Evolutionary conservation across 1,139 yeast species (phyloP).

Genomic region (Taiozyma onychis): DNA sequence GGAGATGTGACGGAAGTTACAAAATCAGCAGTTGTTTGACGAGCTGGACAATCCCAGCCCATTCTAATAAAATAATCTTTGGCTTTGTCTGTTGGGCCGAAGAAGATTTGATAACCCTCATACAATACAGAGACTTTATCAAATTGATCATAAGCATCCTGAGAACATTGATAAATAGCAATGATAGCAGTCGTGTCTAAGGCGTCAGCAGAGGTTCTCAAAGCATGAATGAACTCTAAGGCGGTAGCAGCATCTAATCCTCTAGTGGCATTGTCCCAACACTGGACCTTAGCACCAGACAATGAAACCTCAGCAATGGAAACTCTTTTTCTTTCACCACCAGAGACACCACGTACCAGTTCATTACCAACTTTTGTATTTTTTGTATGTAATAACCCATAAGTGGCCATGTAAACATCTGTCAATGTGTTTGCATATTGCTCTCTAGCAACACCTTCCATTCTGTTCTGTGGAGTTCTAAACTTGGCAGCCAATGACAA

Average conservation of each 20-base stretch:
- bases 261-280: neutral
- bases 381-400: neutral
- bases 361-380: neutral
- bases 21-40: neutral
- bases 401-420: neutral
- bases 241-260: neutral
- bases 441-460: neutral
- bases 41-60: neutral
- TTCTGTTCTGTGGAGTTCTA: neutral
- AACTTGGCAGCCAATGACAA: neutral
- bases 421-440: neutral
- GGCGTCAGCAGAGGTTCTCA: neutral
- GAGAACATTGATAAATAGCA: neutral
- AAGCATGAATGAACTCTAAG: neutral
- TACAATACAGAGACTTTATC: neutral
- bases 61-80: neutral
- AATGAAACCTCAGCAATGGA: neutral
- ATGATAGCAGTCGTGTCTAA: neutral
- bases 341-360: neutral
- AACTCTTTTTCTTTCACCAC: neutral
- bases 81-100: neutral
- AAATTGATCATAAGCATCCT: neutral
- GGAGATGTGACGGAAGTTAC: neutral
- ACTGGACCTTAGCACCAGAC: neutral
- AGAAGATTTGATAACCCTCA: neutral